Conservation (phyloP, 805 yeast genomes). For the Saccharomycopsis sp. region DNA sequence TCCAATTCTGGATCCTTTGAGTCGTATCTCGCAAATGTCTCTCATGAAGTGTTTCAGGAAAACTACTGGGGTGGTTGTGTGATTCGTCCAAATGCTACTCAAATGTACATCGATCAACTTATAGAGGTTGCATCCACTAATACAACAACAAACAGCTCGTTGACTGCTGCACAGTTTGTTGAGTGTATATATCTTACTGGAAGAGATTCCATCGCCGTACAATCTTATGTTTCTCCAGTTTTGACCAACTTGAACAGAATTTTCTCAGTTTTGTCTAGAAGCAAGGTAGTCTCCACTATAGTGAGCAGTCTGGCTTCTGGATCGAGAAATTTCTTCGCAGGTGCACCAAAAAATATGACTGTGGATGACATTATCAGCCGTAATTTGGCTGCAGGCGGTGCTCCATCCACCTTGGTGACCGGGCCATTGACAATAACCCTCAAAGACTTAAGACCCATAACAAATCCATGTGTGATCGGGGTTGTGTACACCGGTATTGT, state of each 20-base stretch:
- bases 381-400: not conserved
- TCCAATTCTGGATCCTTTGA: conserved; percentile 4
- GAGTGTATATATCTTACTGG: conserved; percentile 14
- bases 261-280: conserved; percentile 3
- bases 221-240: conserved; percentile 7
- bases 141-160: not conserved
- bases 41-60: conserved; percentile 7
- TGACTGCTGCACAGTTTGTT: not conserved
- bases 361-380: not conserved
- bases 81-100: conserved; percentile 12
- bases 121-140: not conserved
- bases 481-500: conserved; percentile 13
- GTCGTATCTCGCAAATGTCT: conserved; percentile 4
- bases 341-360: not conserved
- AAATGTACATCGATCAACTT: not conserved
- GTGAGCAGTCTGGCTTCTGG: not conserved
- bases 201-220: conserved; percentile 8
- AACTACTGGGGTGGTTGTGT: conserved; percentile 20
- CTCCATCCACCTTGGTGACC: conserved; percentile 5
- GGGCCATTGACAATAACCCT: conserved; percentile 7
- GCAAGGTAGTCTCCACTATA: conserved; percentile 4
- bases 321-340: not conserved
- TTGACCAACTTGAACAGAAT: not conserved
- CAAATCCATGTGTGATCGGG: conserved; percentile 5
- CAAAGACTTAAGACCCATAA: conserved; percentile 11